These are phyloP conservation scores for Marasmius sp. DNA, from an alignment of 1,284 basidiomycete genomes.

Conservation along the genomic window DNA sequence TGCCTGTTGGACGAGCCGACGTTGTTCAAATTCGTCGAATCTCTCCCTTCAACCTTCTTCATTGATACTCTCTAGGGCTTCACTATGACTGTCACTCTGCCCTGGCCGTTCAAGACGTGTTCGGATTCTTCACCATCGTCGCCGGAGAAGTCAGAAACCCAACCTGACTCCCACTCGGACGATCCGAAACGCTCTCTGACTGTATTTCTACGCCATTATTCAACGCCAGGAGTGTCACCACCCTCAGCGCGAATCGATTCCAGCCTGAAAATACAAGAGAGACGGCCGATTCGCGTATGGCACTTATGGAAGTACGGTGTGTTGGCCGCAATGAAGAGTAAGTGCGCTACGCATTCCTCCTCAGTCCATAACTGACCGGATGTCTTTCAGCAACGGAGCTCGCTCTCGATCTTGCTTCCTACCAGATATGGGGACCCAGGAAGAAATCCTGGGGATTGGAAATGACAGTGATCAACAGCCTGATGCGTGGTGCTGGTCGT, in stretches of 20 bases:
- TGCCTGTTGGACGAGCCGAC: neutral
- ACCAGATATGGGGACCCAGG: constrained; percentile 79
- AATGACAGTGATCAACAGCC: constrained; percentile 80
- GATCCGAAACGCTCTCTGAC: constrained; percentile 11
- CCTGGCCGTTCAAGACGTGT: constrained; percentile 7
- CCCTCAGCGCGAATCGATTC: constrained; percentile 71
- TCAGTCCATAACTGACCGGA: neutral
- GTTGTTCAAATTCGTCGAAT: too few relatives aligned
- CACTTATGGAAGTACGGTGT: constrained; percentile 69
- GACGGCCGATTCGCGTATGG: constrained; percentile 57
- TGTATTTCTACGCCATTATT: constrained; percentile 56
- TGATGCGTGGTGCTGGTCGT: constrained; percentile 84
- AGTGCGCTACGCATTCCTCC: constrained; percentile 13
- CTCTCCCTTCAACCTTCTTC: constrained; percentile 14
- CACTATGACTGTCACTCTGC: constrained; percentile 24
- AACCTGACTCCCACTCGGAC: neutral
- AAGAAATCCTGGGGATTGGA: constrained; percentile 88
- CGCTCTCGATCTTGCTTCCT: constrained; percentile 64
- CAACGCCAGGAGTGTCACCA: constrained; percentile 62
- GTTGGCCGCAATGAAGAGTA: constrained; percentile 68
- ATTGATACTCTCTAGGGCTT: constrained; percentile 14
- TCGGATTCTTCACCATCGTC: neutral
- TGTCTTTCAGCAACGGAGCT: constrained; percentile 59
- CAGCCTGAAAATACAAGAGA: constrained; percentile 54
- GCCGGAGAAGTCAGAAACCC: neutral